Percentiles rank a stretch among this genome's conserved stretches.
These are phyloP conservation scores for Claviceps sp. DNA, from an alignment of 2,329 filamentous ascomycete genomes.

Conservation along the genomic window DNA sequence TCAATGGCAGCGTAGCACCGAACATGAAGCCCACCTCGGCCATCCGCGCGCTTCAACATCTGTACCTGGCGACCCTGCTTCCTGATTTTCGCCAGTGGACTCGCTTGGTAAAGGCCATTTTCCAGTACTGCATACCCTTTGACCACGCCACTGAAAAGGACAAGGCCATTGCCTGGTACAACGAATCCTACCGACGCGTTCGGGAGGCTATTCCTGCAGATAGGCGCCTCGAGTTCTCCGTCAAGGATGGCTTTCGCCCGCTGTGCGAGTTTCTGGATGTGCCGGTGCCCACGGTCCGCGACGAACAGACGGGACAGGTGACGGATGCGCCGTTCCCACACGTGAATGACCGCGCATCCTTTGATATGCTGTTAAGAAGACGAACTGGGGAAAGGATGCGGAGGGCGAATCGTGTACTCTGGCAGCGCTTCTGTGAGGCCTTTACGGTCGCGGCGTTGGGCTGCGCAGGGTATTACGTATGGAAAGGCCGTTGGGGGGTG, in stretches of 20 bases:
- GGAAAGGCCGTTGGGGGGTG: conserved; percentile 15
- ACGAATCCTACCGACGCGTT: conserved; percentile 20
- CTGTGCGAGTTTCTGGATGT: conserved; percentile 26
- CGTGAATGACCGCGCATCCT: conserved; percentile 18
- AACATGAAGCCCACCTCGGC: not conserved
- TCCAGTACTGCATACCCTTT: conserved; percentile 13
- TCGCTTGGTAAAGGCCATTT: conserved; percentile 16
- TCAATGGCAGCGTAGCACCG: conserved; percentile 12
- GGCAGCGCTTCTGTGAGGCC: conserved; percentile 12
- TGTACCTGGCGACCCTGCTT: conserved; percentile 19
- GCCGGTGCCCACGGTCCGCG: conserved; percentile 19
- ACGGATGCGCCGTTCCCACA: conserved; percentile 21
- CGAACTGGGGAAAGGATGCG: conserved; percentile 2
- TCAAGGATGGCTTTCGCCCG: conserved; percentile 27
- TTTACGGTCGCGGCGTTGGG: conserved; percentile 13
- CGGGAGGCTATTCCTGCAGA: conserved; percentile 19
- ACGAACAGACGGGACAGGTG: conserved; percentile 17
- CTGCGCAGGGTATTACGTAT: conserved; percentile 17
- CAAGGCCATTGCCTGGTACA: conserved; percentile 24
- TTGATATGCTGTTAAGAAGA: conserved; percentile 5
- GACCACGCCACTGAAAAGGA: conserved; percentile 21
- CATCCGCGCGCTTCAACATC: conserved; percentile 4
- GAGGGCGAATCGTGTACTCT: conserved; percentile 14
- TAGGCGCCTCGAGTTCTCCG: conserved; percentile 24
- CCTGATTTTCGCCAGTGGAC: conserved; percentile 11